Evolutionary conservation across 805 yeast genomes (phyloP), one percentile per base, ranked within the genome.

Genomic region (Hanseniaspora meyeri): DNA sequence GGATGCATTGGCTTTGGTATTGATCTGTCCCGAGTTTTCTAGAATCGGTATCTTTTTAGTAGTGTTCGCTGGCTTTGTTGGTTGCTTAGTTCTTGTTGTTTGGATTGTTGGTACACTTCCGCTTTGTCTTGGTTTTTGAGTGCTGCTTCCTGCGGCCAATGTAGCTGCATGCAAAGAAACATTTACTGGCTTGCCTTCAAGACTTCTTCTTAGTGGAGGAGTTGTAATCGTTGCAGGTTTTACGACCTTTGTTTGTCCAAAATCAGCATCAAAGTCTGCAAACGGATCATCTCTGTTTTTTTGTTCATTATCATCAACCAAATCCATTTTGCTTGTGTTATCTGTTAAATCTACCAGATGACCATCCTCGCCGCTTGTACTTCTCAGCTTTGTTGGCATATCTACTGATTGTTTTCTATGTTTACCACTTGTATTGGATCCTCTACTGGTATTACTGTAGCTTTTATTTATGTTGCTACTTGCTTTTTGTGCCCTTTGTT

Each of bases 271-370:
- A 43, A 40, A 45, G 27, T 27, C 51, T 12, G 32, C 36, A 40
- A 40, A 43, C 29, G 39, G 37, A 34, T 49, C 57, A 17, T 4
- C 5, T 24, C 5, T 24, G 27, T 5, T 24, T 24, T 3, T 5
- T 24, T 24, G 27, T 24, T 32, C n/a, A 39, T 38, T n/a, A 32
- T 59, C 59, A 14, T 60, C 60, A 17, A 61, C 59, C 32, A 62
- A 16, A 8, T 57, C 54, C 19, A 48, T 16, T 24, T 20, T 37
- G 31, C 40, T 48, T 10, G 20, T 43, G 6, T 39, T 39, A 8
- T 39, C 43, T 8, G 43, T 39, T 39, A 39, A 17, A 19, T 39
- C 43, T 17, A 39, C 19, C 27, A 39, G 19, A 17, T 17, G 20
- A 17, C 20, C 43, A 1, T 17, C 1, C 20, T 39, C 43, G 11